A percentile compares a stretch with the other conserved stretches of the same genome.
Evolutionary conservation across 495 filamentous ascomycete genomes (phyloP).

Genomic region (Penicillium odoratum): DNA sequence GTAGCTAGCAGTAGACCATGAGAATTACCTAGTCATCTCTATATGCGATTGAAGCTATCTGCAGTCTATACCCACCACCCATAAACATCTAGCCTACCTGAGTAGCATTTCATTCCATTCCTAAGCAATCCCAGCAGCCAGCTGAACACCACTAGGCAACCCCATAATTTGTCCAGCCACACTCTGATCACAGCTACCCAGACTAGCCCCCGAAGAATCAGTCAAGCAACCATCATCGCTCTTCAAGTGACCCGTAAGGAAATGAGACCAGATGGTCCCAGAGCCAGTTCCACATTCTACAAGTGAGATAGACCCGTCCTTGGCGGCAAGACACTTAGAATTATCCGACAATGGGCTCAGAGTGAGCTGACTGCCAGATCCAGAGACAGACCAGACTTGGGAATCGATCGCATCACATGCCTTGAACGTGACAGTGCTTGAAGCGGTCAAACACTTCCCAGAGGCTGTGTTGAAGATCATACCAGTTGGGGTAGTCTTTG

Average conservation of each 20-base stretch:
- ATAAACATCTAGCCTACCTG: not conserved
- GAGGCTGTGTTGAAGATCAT: constrained; percentile 37
- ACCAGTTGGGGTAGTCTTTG: constrained; percentile 27
- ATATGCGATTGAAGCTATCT: too few species aligned
- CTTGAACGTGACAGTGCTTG: constrained; percentile 18
- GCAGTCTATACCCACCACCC: too few species aligned
- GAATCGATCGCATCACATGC: constrained; percentile 23
- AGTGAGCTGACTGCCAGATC: constrained; percentile 16
- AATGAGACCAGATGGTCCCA: constrained; percentile 26
- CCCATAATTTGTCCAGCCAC: constrained; percentile 32
- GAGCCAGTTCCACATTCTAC: constrained; percentile 14
- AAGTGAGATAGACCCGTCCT: constrained; percentile 11
- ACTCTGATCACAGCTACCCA: constrained; percentile 21
- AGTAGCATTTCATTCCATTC: not conserved
- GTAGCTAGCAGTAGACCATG: too few species aligned
- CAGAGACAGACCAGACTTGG: constrained; percentile 32
- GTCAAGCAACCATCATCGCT: constrained; percentile 27
- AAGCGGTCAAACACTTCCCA: constrained; percentile 31
- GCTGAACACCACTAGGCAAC: constrained; percentile 30
- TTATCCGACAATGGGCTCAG: constrained; percentile 27
- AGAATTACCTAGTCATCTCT: too few species aligned
- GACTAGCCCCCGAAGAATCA: constrained; percentile 12
- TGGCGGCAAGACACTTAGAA: constrained; percentile 21
- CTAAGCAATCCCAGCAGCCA: constrained; percentile 6
- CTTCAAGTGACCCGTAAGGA: constrained; percentile 29